Evolutionary conservation across 306 rosid species (phyloP).

Genomic region (Trifolium subterraneum): DNA sequence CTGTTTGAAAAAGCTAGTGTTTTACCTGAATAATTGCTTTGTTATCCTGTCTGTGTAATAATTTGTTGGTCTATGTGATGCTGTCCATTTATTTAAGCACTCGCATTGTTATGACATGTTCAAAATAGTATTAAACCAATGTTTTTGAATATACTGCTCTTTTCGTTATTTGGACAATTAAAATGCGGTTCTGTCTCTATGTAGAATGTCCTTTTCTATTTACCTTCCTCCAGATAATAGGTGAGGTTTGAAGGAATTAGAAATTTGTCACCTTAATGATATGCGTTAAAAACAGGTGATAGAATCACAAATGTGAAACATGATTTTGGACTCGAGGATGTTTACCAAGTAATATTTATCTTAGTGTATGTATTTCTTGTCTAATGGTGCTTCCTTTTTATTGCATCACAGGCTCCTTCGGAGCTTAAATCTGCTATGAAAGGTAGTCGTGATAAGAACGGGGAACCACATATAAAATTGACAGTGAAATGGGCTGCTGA

Average conservation of each 20-base stretch:
- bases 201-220: neutral
- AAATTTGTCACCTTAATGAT: no score
- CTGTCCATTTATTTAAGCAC: neutral
- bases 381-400: conserved; percentile 20
- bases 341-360: neutral
- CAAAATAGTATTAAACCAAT: neutral
- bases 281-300: no score
- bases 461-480: conserved; percentile 49
- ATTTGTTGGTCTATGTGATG: neutral
- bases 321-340: no score
- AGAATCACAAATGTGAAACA: neutral
- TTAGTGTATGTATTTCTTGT: neutral
- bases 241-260: no score
- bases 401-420: conserved; percentile 56
- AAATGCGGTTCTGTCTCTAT: neutral
- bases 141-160: neutral
- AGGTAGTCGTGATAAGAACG: conserved; percentile 77
- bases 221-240: no score
- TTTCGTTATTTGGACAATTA: neutral
- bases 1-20: neutral
- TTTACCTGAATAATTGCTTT: neutral
- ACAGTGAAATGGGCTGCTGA: conserved; percentile 93
- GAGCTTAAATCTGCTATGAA: conserved; percentile 80
- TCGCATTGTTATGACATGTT: neutral
- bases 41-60: neutral